Evolutionary conservation across 768 basidiomycete species (phyloP), one percentile per base, ranked within the genome.

Genomic region (Russula lepida): DNA sequence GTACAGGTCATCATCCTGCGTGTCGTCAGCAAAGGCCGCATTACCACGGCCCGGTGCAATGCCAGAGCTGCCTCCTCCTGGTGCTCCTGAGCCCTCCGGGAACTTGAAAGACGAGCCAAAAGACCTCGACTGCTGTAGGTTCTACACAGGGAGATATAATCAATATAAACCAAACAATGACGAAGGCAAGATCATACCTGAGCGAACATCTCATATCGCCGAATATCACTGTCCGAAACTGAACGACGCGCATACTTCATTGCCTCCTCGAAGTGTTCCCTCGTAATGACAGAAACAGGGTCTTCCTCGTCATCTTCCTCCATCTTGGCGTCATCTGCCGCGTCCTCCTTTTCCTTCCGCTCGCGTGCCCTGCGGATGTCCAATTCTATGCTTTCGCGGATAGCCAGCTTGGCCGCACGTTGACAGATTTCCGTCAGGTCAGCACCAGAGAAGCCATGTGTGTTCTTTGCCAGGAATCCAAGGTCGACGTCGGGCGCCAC

Each of bases 361-460:
- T 92, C 95, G 59, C 95, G 79, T 41, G 85, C 81, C 59, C 68
- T 75, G 66, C 85, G 77, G 69, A 99, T 89, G 74, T 99, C 97
- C 7, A 90, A 75, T 69, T 98, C 95, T 68, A 99, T 99, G 59
- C 86, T 89, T 74, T 89, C 92, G 28, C 95, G 84, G 70, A 99
- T 99, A 1, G 95, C 95, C 57, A 98, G 79, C 78, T 99, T 99
- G 58, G 95, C 95, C 5, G 97, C 88, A 54, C 97, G 85, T 75
- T 98, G 95, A 73, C 95, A 98, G 69, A 99, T 95, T 74, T 98
- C 97, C n/a, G 95, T 95, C 67, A 98, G 78, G 84, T 99, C 97
- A 59, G 97, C 97, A 85, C 97, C 97, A 70, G 95, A 98, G 85
- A 88, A 99, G 13, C 97, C 97, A 69, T 98, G 92, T 15, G 95